Base-by-base conservation (phyloP, 2,329 filamentous ascomycete genomes). In the Celoporthe dispersa region DNA sequence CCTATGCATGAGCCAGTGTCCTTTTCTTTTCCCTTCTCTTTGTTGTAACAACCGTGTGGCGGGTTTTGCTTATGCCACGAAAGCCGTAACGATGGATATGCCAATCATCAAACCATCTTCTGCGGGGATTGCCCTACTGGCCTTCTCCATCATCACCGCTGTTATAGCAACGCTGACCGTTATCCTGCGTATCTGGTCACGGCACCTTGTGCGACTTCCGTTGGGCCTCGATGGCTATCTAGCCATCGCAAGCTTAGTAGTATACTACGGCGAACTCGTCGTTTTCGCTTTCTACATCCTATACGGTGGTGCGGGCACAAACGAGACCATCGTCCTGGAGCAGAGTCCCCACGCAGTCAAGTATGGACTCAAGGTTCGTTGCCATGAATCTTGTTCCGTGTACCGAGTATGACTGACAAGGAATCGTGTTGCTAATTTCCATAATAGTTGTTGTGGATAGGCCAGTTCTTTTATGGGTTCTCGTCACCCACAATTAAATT, bases 161-260 rank as follows among this genome's bases (percentile, higher is more conserved):
- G 19, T 41, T n/a, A 39, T 66, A 41, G 31, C 64, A 9, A 59
- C 53, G 7, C 5, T 66, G 22, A 39, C 53, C 3, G 22, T 55
- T 44, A 33, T 33, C 19, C 19, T 55, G 31, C 64, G 64, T 1
- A 41, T 66, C 25, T 66, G 64, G 64, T 31, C 64, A 16, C 22
- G 64, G 19, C 37, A 31, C 5, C 64, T 66, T 28, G 57, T 35
- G 64, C 31, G 53, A 8, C 48, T 55, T 22, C n/a, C 33, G 22
- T 59, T 35, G 64, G 51, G n/a, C 25, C 31, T 41, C 19, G 64
- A 66, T 59, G 64, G 60, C 48, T 66, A 57, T 33, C 22, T 66
- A 19, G 64, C 64, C 19, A 35, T 66, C 35, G 51, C 64, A 35
- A 59, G 51, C 41, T 41, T 66, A 22, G 3, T 51, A 9, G 64